Percentiles rank a stretch among this genome's conserved stretches.
These are phyloP conservation scores for Farysia itapuensis DNA, from an alignment of 1,284 basidiomycete species.

Conservation along the genomic window DNA sequence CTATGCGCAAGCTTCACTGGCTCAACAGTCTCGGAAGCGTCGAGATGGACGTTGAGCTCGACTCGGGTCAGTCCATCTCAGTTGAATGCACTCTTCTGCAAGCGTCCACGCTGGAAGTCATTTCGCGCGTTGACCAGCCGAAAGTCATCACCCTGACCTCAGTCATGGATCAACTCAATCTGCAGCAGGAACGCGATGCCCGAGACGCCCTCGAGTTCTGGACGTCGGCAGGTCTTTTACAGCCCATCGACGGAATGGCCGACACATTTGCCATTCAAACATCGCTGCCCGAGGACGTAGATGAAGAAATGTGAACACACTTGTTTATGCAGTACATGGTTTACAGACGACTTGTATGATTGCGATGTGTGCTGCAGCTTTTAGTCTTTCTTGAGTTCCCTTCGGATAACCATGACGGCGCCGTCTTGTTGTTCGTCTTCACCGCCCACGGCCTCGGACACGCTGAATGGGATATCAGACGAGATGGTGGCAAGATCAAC, in stretches of 20 bases:
- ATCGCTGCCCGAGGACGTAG: too few relatives aligned
- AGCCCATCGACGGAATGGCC: slow-evolving; percentile 7
- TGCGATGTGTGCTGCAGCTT: background rate
- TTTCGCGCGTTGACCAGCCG: slow-evolving; percentile 3
- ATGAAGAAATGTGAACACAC: too few relatives aligned
- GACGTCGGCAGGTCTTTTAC: slow-evolving; percentile 8
- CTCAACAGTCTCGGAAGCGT: slow-evolving; percentile 46
- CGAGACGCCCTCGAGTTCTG: slow-evolving; percentile 30
- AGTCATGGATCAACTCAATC: slow-evolving; percentile 33
- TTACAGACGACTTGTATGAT: too few relatives aligned
- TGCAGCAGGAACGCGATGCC: slow-evolving; percentile 26
- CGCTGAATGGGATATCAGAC: slow-evolving; percentile 36
- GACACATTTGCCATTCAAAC: slow-evolving; percentile 26
- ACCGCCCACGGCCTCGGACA: slow-evolving; percentile 52
- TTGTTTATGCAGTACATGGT: too few relatives aligned
- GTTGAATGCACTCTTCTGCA: slow-evolving; percentile 30
- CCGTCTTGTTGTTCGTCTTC: slow-evolving; percentile 52
- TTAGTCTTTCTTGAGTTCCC: slow-evolving; percentile 58
- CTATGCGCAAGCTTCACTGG: slow-evolving; percentile 42
- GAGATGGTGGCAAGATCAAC: slow-evolving; percentile 31
- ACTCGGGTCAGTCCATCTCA: slow-evolving; percentile 23
- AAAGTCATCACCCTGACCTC: slow-evolving; percentile 21
- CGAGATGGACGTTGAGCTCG: slow-evolving; percentile 43
- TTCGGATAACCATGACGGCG: slow-evolving; percentile 54
- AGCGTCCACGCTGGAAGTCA: slow-evolving; percentile 24